phyloP scores from a whole-genome alignment of 2,329 filamentous ascomycete genomes.

The Geosmithia flava region DNA sequence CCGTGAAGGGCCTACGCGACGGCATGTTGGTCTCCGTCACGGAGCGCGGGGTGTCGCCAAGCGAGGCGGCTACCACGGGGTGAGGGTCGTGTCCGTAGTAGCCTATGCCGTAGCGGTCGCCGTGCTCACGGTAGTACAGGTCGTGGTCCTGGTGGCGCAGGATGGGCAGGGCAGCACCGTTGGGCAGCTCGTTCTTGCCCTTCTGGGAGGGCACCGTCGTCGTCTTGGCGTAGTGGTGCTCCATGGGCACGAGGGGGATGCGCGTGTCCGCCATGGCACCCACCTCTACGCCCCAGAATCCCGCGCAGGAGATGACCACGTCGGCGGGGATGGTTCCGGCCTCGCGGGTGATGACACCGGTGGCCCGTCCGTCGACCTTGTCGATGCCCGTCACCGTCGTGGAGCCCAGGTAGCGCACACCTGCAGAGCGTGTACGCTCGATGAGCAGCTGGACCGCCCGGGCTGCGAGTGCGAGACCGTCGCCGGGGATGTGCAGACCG shows the following conservation, averaged over 20 bases:
- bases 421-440: conserved; percentile 40
- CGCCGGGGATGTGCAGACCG: conserved; percentile 46
- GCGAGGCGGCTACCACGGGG: conserved; percentile 40
- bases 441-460: conserved; percentile 50
- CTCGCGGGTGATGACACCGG: conserved; percentile 36
- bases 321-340: conserved; percentile 40
- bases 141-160: conserved; percentile 51
- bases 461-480: conserved; percentile 48
- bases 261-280: conserved; percentile 46
- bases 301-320: conserved; percentile 49
- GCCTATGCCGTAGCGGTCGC: conserved; percentile 49
- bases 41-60: conserved; percentile 38
- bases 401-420: conserved; percentile 41
- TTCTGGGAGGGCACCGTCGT: conserved; percentile 32
- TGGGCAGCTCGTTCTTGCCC: conserved; percentile 19
- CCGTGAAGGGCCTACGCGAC: conserved; percentile 46
- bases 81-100: conserved; percentile 53
- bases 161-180: conserved; percentile 43
- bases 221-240: conserved; percentile 53
- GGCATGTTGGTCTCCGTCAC: conserved; percentile 51
- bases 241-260: conserved; percentile 47
- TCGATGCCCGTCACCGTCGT: conserved; percentile 48
- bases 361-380: conserved; percentile 32
- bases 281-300: conserved; percentile 55
- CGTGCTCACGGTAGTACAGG: conserved; percentile 53